Evolutionary conservation across 2,329 filamentous ascomycete species (phyloP), one percentile per base, ranked within the genome.

Genomic region (Aphanoascus verrucosus): DNA sequence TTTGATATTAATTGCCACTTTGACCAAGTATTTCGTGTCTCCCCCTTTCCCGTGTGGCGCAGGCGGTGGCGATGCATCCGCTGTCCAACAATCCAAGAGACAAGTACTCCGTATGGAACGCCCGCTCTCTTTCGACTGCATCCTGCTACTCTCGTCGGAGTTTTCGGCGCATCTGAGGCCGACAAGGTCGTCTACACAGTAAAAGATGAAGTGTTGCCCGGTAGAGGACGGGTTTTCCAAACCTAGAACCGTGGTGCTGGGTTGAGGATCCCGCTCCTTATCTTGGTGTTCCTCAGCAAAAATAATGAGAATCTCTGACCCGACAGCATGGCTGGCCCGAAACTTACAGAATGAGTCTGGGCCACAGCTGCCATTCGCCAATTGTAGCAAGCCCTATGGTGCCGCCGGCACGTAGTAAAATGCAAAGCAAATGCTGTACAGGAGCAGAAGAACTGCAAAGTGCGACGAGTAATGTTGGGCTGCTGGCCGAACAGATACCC

Each of bases 301-400:
- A n/a, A n/a, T n/a, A n/a, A 32, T 40, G 28, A n/a, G 5, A 6
- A 31, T 42, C 32, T n/a, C 3, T 15, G 38, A 35, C 48, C 48
- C 48, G 38, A 43, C 37, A 23, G 43, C 42, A 35, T 23, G 48
- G 48, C 48, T 43, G 37, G 48, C 38, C 37, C 20, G 20, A 42
- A 32, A 8, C 19, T 28, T 23, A 34, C 17, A 34, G 23, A 40
- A 37, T 20, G n/a, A 9, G n/a, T 14, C 17, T 3, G 40, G 19
- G 11, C 3, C 11, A 12, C 14, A 11, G 35, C 9, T 42, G n/a
- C 15, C 40, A 17, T 42, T 42, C 40, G n/a, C 35, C 35, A n/a
- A 37, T 37, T n/a, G n/a, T 12, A 37, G 35, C 12, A 11, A 37
- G n/a, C 35, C n/a, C 35, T 37, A 37, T 3, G 35, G n/a, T n/a